Evolutionary conservation across 179 eudicot species (phyloP), one percentile per base, ranked within the genome.

Genomic region (Drosera spatulata): DNA sequence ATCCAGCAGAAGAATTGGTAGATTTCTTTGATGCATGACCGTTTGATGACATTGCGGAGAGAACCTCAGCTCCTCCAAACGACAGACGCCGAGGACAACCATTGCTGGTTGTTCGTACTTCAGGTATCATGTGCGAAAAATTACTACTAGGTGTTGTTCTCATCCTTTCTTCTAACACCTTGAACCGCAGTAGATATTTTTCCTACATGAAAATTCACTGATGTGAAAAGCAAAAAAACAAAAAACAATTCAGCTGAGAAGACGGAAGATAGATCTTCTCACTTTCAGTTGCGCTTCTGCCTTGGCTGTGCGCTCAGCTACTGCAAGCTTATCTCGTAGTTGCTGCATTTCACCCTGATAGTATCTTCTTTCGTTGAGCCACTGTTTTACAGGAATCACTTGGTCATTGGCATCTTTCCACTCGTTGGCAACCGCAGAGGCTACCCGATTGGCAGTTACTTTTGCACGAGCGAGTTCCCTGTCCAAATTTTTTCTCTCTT

Each of bases 361-460:
- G 64, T 82, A 74, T 64, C 77, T 85, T 74, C 96, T 77, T 69
- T 82, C 96, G 66, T 87, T 91, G 58, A 87, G 86, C 91, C 96
- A 87, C 66, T 87, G 91, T 61, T 82, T 87, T 38, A 87, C 91
- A 59, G 91, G 96, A 91, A 87, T 87, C 56, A 82, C 96, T 79
- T 85, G 85, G 67, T 85, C 88, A 66, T 70, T 83, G 39, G 75
- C 88, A 79, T 85, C 96, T 80, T 87, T 87, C 96, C 96, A 87
- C 53, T 87, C 96, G 73, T 87, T 87, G 41, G 96, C 96, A 53
- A 87, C 91, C n/a, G 82, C 91, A 66, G 73, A 76, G 48, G 91
- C 96, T 50, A 87, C 96, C 60, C 91, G 78, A 59, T 87, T 87
- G 59, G 96, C 96, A 41, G 77, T 80, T 61, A 87, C 81, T 71